Evolutionary conservation across 208 protist genomes (phyloP).

Genomic region (Trypanosoma theileri): DNA sequence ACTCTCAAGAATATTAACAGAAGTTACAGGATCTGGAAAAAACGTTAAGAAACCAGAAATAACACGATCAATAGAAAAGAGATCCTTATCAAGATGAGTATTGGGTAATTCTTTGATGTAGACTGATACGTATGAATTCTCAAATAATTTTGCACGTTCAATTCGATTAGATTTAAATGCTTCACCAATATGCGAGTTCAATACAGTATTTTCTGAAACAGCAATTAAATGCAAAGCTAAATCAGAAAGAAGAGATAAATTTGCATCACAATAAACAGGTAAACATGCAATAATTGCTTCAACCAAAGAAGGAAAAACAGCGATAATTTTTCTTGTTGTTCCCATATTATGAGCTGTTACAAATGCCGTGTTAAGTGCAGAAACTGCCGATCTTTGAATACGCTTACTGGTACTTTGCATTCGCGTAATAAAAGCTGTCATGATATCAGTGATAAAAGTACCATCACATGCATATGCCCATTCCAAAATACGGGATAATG

Average conservation of each 20-base stretch:
- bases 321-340: slow-evolving; percentile 17
- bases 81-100: slow-evolving; percentile 73
- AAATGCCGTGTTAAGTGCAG: slow-evolving; percentile 55
- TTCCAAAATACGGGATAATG: slow-evolving; percentile 71
- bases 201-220: slow-evolving; percentile 24
- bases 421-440: slow-evolving; percentile 43
- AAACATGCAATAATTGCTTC: slow-evolving; percentile 50
- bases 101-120: slow-evolving; percentile 66
- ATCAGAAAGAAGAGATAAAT: slow-evolving; percentile 73
- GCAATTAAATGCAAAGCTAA: slow-evolving; percentile 28
- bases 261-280: slow-evolving; percentile 70
- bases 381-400: slow-evolving; percentile 68
- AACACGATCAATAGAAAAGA: slow-evolving; percentile 79
- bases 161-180: slow-evolving; percentile 50
- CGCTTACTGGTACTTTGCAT: slow-evolving; percentile 80
- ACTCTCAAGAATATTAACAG: slow-evolving; percentile 41
- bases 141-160: slow-evolving; percentile 49
- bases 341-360: slow-evolving; percentile 41
- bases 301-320: slow-evolving; percentile 37
- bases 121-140: slow-evolving; percentile 55
- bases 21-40: slow-evolving; percentile 44
- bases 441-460: slow-evolving; percentile 37
- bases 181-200: slow-evolving; percentile 26
- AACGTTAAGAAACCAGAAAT: slow-evolving; percentile 46
- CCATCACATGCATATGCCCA: slow-evolving; percentile 28